Conservation (phyloP, 768 basidiomycete genomes). For the Naganishia vishniacii region DNA sequence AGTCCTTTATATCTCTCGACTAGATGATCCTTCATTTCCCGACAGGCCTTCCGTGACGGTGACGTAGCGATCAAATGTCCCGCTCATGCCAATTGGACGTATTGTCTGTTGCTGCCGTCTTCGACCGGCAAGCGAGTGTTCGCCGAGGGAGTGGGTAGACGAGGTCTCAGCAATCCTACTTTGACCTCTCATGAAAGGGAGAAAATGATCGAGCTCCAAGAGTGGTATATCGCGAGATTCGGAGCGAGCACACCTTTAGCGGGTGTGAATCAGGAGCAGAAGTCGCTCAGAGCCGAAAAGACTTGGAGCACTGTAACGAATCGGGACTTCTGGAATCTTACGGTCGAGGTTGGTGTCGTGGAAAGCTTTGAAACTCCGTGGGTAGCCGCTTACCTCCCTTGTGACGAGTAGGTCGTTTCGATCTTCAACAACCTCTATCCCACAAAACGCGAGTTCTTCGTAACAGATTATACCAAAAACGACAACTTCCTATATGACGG, state of each 20-base stretch:
- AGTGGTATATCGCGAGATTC: slow-evolving; percentile 4
- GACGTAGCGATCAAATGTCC: neutral
- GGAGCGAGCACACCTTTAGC: neutral
- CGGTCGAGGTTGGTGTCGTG: slow-evolving; percentile 9
- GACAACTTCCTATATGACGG: slow-evolving; percentile 1
- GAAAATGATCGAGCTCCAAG: slow-evolving; percentile 3
- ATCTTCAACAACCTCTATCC: neutral
- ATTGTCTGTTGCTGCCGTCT: neutral
- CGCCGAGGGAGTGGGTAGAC: neutral
- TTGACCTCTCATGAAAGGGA: neutral
- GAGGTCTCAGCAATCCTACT: neutral
- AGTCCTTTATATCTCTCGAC: neutral
- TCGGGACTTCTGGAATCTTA: slow-evolving; percentile 6
- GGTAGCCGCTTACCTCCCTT: neutral
- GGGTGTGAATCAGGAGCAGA: no score
- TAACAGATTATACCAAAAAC: slow-evolving; percentile 15
- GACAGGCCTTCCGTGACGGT: neutral
- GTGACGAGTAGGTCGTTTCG: neutral
- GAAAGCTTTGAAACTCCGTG: neutral
- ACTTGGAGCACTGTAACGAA: neutral
- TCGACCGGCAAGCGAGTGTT: neutral
- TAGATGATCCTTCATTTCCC: neutral
- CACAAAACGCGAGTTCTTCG: slow-evolving; percentile 11
- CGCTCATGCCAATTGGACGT: slow-evolving; percentile 6
- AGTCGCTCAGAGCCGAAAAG: neutral